Evolutionary conservation across 257 asterid genomes (phyloP), one percentile per base, ranked within the genome.

Genomic region (Craterostigma plantagineum): DNA sequence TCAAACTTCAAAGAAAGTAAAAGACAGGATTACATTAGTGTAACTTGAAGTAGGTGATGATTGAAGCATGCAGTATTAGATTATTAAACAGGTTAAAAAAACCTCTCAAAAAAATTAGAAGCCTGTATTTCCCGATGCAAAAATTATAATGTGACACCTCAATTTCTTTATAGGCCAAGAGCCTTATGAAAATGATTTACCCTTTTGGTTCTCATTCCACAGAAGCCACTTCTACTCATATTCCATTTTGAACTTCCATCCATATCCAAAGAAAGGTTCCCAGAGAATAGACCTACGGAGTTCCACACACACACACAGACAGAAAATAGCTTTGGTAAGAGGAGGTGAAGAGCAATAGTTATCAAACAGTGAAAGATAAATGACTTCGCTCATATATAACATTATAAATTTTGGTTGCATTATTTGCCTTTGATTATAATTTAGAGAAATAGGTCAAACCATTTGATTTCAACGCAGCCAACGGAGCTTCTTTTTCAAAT

Each of bases 121-220:
- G 14, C 40, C 39, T 46, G 6, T 13, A 37, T 45, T 18, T 38
- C 50, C 34, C 40, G 17, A 47, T 7, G 17, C 34, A n/a, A 2
- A 7, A 33, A 41, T 14, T 12, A 53, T 38, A 41, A 35, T n/a
- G n/a, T 33, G 23, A 2, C 43, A 11, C 39, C 9, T 42, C 45
- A 9, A 39, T 14, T 12, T 2, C 30, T 40, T 12, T 40, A 40
- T n/a, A 40, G 13, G 40, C 40, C 4, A 36, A 12, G 4, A 9
- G 1, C 16, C 4, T n/a, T 7, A 7, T 3, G 45, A n/a, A 44
- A 46, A 39, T 11, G 35, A 43, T 35, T 52, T 58, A 78, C 95
- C 93, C 72, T 82, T 68, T 70, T 82, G 45, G 95, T 76, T 57
- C 95, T 76, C 98, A 82, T 87, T 43, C 98, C 98, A 46, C 93